Percentiles rank a stretch among this genome's conserved stretches.
Evolutionary conservation across 2,329 filamentous ascomycete species (phyloP).

Genomic region (Pleurostoma richardsiae): DNA sequence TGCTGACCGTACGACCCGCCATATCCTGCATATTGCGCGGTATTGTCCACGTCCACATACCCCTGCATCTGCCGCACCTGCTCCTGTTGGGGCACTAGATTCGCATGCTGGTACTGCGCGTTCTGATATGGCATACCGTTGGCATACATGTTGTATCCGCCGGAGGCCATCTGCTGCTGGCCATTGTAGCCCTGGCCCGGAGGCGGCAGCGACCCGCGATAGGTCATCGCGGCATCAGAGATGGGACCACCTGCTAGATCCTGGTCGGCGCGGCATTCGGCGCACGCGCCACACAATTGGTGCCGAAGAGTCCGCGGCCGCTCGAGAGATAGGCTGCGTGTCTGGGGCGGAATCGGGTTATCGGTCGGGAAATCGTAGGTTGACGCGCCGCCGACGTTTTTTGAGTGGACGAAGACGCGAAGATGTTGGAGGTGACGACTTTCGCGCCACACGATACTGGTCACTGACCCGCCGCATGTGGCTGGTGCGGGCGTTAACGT

Average conservation of each 20-base stretch:
- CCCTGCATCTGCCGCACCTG: conserved; percentile 13
- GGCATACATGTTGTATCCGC: conserved; percentile 9
- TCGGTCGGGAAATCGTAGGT: too few relatives aligned
- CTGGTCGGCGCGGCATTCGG: neutral
- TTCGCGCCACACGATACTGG: too few relatives aligned
- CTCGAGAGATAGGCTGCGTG: too few relatives aligned
- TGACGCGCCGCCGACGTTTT: too few relatives aligned
- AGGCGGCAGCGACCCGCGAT: conserved; percentile 29
- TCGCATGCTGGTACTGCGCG: conserved; percentile 15
- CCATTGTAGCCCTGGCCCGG: conserved; percentile 31
- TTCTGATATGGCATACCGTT: conserved; percentile 8
- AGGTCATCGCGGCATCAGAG: conserved; percentile 26
- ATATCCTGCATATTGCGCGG: neutral
- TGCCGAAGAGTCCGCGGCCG: too few relatives aligned
- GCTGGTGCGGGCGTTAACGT: too few relatives aligned
- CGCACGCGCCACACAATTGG: too few relatives aligned
- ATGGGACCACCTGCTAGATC: conserved; percentile 2
- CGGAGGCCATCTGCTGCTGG: conserved; percentile 20
- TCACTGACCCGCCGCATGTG: too few relatives aligned
- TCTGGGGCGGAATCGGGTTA: too few relatives aligned
- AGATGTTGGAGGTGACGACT: too few relatives aligned
- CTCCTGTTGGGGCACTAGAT: conserved; percentile 12
- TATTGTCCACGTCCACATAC: neutral
- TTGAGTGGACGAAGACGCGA: too few relatives aligned
- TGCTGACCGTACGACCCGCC: neutral